phyloP scores from a whole-genome alignment of 208 protist species.

The Giardia muris region DNA sequence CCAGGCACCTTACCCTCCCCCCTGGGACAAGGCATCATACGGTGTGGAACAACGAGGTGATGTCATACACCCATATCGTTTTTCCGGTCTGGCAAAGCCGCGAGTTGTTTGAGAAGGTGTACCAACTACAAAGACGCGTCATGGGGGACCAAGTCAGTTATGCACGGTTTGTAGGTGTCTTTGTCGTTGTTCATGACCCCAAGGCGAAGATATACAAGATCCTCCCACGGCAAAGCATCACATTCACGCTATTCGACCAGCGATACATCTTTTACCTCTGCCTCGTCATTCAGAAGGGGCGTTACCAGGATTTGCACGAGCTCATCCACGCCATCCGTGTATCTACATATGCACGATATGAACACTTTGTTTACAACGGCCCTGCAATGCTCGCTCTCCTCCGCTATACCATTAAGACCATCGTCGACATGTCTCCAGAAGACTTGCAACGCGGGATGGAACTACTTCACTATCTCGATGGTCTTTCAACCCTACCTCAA shows the following conservation, averaged over 20 bases:
- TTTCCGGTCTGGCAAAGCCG: not conserved
- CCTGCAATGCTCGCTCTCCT: not conserved
- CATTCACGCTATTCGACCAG: not conserved
- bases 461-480: not conserved
- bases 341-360: not conserved
- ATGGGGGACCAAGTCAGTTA: not conserved
- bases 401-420: too few relatives aligned
- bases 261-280: not conserved
- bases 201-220: not conserved
- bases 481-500: not conserved
- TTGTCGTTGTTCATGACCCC: not conserved
- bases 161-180: not conserved
- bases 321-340: not conserved
- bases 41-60: not conserved
- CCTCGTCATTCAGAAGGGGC: not conserved
- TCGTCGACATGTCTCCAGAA: not conserved
- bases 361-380: not conserved
- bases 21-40: not conserved
- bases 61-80: not conserved
- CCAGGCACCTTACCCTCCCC: not conserved
- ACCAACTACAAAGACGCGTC: not conserved
- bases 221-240: not conserved
- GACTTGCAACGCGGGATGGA: not conserved
- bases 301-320: not conserved
- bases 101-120: not conserved